Conservation (phyloP, 2,329 filamentous ascomycete genomes). For the Nothophaeocryptopus gaeumannii region DNA sequence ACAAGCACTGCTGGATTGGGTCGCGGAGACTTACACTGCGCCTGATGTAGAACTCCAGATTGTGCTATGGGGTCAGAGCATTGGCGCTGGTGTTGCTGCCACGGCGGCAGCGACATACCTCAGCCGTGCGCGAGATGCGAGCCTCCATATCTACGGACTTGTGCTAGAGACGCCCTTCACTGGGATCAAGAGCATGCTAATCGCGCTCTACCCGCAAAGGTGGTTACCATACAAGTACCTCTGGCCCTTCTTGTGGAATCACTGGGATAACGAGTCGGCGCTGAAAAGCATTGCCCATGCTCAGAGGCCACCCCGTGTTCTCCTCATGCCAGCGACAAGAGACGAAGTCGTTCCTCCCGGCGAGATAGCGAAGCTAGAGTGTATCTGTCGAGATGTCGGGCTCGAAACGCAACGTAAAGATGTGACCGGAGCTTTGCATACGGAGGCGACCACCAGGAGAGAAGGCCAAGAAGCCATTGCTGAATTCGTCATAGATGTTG, state of each 20-base stretch:
- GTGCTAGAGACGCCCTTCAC: slow-evolving; percentile 76
- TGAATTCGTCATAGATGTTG: slow-evolving; percentile 12
- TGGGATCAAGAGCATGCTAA: slow-evolving; percentile 67
- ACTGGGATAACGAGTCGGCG: slow-evolving; percentile 49
- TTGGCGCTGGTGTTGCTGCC: slow-evolving; percentile 70
- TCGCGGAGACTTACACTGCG: slow-evolving; percentile 43
- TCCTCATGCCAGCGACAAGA: slow-evolving; percentile 56
- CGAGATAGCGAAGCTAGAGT: slow-evolving; percentile 55
- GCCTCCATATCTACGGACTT: slow-evolving; percentile 44
- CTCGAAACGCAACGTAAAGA: slow-evolving; percentile 39
- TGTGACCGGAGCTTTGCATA: slow-evolving; percentile 50
- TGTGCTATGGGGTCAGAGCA: slow-evolving; percentile 73
- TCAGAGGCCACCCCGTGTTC: slow-evolving; percentile 33
- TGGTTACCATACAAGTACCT: slow-evolving; percentile 77
- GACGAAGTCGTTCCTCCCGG: slow-evolving; percentile 59
- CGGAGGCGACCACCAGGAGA: slow-evolving; percentile 44
- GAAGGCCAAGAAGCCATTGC: slow-evolving; percentile 43
- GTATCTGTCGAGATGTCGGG: slow-evolving; percentile 35
- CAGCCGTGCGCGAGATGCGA: slow-evolving; percentile 34
- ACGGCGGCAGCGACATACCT: slow-evolving; percentile 53
- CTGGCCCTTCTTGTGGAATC: slow-evolving; percentile 67
- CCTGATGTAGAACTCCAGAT: slow-evolving; percentile 41
- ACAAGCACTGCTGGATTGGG: slow-evolving; percentile 62
- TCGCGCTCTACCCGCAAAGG: slow-evolving; percentile 70
- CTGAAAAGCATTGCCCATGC: slow-evolving; percentile 39